Conservation (phyloP, 305 asterid genomes). For the Nicotiana rustica region DNA sequence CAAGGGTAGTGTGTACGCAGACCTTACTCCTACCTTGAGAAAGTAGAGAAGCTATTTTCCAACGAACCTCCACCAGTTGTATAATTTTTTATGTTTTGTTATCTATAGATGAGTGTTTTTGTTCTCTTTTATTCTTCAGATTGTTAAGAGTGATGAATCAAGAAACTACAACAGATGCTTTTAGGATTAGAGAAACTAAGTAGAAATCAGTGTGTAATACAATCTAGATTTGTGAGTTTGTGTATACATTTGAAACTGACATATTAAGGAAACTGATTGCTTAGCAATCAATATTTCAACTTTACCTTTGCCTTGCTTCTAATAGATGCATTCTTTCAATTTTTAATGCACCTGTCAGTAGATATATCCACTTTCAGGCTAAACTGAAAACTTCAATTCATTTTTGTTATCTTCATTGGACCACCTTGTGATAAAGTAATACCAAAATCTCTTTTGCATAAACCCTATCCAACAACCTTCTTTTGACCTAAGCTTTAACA, state of each 20-base stretch:
- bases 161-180: conserved; percentile 34
- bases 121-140: conserved; percentile 40
- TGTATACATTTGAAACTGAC: conserved; percentile 40
- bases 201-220: conserved; percentile 35
- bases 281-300: conserved; percentile 47
- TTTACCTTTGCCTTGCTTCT: conserved; percentile 44
- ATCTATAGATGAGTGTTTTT: conserved; percentile 28
- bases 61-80: conserved; percentile 54
- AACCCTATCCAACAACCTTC: conserved; percentile 42
- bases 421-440: conserved; percentile 39
- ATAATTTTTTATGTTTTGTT: conserved; percentile 47
- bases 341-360: neutral
- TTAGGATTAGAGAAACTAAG: conserved; percentile 33
- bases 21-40: too few species aligned
- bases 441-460: conserved; percentile 46
- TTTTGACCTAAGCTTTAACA: conserved; percentile 51
- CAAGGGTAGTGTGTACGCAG: too few species aligned
- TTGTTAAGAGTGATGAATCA: conserved; percentile 29
- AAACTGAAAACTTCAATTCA: neutral
- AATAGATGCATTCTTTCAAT: conserved; percentile 32
- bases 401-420: conserved; percentile 39
- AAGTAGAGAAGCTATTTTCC: too few species aligned
- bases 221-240: conserved; percentile 38
- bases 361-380: neutral
- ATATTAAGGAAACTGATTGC: conserved; percentile 54